Conservation (phyloP, 2,329 filamentous ascomycete genomes). For the Beauveria medogensis region DNA sequence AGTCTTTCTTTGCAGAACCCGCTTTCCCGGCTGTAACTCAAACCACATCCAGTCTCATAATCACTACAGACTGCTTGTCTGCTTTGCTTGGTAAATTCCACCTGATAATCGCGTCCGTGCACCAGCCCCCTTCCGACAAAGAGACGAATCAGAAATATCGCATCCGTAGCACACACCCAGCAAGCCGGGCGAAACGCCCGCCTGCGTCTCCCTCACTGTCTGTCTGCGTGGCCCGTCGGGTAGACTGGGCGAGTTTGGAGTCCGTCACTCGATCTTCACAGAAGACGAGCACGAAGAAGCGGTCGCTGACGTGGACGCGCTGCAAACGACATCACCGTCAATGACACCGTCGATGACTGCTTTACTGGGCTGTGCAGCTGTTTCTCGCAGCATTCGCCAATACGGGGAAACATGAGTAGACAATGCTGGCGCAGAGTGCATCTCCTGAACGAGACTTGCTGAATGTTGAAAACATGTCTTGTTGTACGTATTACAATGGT, state of each 20-base stretch:
- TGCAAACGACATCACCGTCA: background rate
- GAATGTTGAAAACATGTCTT: background rate
- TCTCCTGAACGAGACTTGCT: too few relatives aligned
- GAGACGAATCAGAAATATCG: background rate
- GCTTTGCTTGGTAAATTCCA: too few relatives aligned
- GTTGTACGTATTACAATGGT: slow-evolving; percentile 5
- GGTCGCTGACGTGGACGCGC: background rate
- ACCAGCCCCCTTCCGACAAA: background rate
- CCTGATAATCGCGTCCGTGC: too few relatives aligned
- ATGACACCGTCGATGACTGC: background rate
- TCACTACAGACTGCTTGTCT: too few relatives aligned
- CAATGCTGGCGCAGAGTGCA: too few relatives aligned
- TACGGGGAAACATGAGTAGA: background rate
- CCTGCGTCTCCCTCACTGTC: background rate
- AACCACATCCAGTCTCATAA: too few relatives aligned
- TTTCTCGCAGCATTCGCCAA: background rate
- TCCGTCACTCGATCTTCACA: too few relatives aligned
- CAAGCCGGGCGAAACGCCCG: background rate
- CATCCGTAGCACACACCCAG: background rate
- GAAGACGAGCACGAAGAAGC: too few relatives aligned
- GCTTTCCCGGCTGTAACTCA: too few relatives aligned
- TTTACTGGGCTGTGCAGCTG: background rate
- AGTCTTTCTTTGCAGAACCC: too few relatives aligned
- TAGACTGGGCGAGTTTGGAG: background rate
- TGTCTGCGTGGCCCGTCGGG: background rate